A percentile compares a stretch with the other conserved stretches of the same genome.
Evolutionary conservation across 768 basidiomycete genomes (phyloP).

Genomic region (Suillus cothurnatus): DNA sequence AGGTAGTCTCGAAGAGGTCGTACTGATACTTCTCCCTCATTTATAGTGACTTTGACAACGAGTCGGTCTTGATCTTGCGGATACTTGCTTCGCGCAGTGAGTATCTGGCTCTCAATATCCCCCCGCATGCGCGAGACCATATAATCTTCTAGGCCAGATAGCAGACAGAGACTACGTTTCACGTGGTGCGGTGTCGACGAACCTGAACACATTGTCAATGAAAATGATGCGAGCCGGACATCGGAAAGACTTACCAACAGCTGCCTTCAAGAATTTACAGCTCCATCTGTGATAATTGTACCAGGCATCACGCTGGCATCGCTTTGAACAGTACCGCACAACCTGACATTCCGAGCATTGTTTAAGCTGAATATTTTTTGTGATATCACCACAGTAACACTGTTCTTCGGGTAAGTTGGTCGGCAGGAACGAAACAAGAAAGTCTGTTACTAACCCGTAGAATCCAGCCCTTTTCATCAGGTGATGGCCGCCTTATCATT

Average conservation of each 20-base stretch:
- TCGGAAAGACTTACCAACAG: not conserved
- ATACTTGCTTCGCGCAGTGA: not conserved
- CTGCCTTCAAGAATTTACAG: not conserved
- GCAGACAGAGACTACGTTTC: slow-evolving; percentile 2
- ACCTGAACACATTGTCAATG: not conserved
- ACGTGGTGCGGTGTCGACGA: not conserved
- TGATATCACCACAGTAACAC: not conserved
- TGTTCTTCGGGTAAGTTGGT: not conserved
- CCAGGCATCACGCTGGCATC: slow-evolving; percentile 3
- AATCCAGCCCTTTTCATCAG: not conserved
- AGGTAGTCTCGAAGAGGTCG: slow-evolving; percentile 5
- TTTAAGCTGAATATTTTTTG: not conserved
- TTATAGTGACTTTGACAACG: not conserved
- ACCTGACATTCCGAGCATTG: not conserved
- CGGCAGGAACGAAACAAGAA: not conserved
- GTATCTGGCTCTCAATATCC: not conserved
- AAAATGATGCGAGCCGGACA: not conserved
- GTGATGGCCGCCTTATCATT: not conserved
- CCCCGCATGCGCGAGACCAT: not conserved
- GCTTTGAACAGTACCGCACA: slow-evolving; percentile 1
- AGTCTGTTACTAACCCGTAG: not conserved
- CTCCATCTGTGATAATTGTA: not conserved
- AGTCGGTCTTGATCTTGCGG: not conserved
- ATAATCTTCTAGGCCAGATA: not conserved
- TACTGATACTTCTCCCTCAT: not conserved